Conservation (phyloP, 163 green algal genomes). For the Smithsoniella earleae region DNA sequence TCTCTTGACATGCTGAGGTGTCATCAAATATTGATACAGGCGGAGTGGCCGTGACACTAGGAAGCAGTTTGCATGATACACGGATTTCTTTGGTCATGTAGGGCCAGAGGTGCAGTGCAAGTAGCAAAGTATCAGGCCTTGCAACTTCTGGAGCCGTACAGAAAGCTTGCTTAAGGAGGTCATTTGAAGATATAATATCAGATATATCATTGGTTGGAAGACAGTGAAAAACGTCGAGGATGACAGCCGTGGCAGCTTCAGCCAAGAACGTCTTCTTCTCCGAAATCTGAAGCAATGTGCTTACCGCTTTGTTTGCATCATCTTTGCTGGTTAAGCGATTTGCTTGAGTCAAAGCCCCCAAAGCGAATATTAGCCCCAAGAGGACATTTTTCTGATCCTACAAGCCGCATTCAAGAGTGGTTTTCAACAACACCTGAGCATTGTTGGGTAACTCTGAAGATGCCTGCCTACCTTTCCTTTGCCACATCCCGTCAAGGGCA, state of each 20-base stretch:
- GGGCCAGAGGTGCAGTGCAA: slow-evolving; percentile 11
- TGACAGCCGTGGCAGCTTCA: not conserved
- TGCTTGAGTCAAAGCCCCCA: slow-evolving; percentile 10
- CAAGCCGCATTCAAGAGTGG: too few relatives aligned
- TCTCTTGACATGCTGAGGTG: too few relatives aligned
- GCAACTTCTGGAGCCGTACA: not conserved
- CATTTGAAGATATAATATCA: too few relatives aligned
- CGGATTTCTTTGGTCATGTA: too few relatives aligned
- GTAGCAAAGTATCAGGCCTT: not conserved
- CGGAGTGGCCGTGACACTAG: too few relatives aligned
- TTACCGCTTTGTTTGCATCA: too few relatives aligned
- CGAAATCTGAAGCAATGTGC: not conserved
- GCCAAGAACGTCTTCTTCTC: not conserved
- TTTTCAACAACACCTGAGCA: too few relatives aligned
- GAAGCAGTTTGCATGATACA: too few relatives aligned
- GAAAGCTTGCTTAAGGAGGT: too few relatives aligned
- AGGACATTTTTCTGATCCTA: slow-evolving; percentile 29
- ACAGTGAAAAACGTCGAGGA: slow-evolving; percentile 5
- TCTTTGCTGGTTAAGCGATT: too few relatives aligned
- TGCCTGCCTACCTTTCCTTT: slow-evolving; percentile 22
- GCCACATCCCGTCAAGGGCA: not conserved
- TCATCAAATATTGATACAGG: too few relatives aligned
- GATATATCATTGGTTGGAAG: not conserved
- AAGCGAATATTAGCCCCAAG: not conserved
- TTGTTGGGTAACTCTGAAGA: too few relatives aligned